Evolutionary conservation across 169 alveolate species (phyloP).

Genomic region (Eimeria maxima): DNA sequence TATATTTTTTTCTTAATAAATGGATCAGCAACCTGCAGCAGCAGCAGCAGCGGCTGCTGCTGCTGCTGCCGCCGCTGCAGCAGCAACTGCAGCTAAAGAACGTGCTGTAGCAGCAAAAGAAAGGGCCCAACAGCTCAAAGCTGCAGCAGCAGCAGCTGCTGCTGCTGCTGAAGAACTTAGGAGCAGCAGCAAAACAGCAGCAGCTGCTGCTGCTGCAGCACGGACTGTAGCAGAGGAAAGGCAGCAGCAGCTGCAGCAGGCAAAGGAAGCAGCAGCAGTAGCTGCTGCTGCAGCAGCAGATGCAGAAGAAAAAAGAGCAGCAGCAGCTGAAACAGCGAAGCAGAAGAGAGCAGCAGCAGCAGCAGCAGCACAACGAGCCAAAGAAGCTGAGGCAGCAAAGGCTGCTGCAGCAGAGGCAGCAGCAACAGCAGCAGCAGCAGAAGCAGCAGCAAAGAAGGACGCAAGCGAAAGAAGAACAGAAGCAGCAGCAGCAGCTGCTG

Average conservation of each 20-base stretch:
- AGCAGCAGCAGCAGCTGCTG: slow-evolving; percentile 45
- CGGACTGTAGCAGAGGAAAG: not conserved
- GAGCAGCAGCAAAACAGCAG: not conserved
- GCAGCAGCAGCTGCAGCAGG: slow-evolving; percentile 47
- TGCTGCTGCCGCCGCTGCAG: slow-evolving; percentile 18
- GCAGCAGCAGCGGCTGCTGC: slow-evolving; percentile 37
- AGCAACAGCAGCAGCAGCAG: not conserved
- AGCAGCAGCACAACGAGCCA: not conserved
- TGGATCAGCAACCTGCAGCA: not conserved
- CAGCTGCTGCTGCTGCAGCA: slow-evolving; percentile 12
- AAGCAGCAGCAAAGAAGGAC: slow-evolving; percentile 25
- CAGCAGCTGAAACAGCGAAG: not conserved
- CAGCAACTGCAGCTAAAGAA: not conserved
- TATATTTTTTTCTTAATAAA: not conserved
- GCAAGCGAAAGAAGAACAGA: not conserved
- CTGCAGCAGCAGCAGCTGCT: slow-evolving; percentile 16
- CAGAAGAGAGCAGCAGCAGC: slow-evolving; percentile 13
- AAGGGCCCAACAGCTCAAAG: not conserved
- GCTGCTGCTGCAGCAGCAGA: not conserved
- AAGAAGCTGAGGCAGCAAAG: not conserved
- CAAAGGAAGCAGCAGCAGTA: slow-evolving; percentile 35
- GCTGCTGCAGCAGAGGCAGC: slow-evolving; percentile 42
- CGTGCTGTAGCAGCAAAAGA: not conserved
- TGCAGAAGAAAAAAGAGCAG: not conserved
- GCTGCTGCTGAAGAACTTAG: not conserved